Evolutionary conservation across 202 grass and related monocot genomes (phyloP).

Genomic region (Alloteropsis angusta): DNA sequence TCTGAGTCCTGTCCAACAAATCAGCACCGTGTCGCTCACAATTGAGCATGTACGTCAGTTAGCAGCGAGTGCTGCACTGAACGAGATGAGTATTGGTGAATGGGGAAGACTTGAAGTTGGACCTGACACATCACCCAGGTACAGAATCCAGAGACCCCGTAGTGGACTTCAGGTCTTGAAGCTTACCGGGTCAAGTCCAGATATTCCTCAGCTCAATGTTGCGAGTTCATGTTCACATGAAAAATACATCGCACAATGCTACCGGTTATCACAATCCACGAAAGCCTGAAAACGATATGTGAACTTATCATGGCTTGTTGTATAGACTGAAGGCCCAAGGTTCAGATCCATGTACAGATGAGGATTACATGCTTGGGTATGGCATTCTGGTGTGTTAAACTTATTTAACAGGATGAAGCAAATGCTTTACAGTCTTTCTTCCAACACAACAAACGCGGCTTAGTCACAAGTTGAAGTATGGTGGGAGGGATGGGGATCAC

Average conservation of each 20-base stretch:
- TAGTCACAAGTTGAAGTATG: constrained; percentile 37
- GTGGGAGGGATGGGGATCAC: neutral
- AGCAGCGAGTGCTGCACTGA: neutral
- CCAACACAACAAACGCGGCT: neutral
- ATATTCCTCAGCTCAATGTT: neutral
- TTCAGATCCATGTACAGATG: constrained; percentile 16
- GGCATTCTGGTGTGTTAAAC: neutral
- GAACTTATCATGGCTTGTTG: constrained; percentile 10
- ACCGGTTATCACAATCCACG: neutral
- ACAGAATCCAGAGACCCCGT: neutral
- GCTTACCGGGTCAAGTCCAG: constrained; percentile 20
- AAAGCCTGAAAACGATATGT: constrained; percentile 5
- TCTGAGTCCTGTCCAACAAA: neutral
- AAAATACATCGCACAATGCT: neutral
- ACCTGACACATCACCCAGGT: neutral
- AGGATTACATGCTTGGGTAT: neutral
- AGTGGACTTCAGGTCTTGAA: constrained; percentile 21
- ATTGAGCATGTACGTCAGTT: neutral
- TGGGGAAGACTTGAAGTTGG: neutral
- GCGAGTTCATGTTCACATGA: constrained; percentile 27
- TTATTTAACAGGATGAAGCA: constrained; percentile 31
- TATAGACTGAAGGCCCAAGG: neutral
- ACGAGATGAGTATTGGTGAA: neutral
- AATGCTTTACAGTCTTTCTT: constrained; percentile 12
- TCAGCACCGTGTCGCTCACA: neutral